Conservation (phyloP, 176 grass and related monocot species). For the Musa beccarii region DNA sequence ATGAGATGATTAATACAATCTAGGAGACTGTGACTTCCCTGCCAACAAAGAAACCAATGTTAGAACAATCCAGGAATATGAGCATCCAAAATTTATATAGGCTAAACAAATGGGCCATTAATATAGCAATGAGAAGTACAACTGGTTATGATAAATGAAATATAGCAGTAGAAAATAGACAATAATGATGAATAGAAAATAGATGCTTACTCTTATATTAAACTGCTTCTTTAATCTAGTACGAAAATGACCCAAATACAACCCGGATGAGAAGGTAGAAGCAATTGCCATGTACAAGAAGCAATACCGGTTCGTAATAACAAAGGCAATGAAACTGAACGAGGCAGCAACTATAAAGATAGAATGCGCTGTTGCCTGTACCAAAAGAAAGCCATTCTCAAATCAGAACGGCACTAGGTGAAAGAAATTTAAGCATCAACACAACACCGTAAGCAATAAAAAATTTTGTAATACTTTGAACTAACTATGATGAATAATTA, state of each 20-base stretch:
- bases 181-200: slow-evolving; percentile 11
- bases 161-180: neutral
- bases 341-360: slow-evolving; percentile 42
- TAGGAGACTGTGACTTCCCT: slow-evolving; percentile 74
- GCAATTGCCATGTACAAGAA: slow-evolving; percentile 68
- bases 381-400: neutral
- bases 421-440: neutral
- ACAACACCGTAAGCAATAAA: too few species aligned
- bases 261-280: slow-evolving; percentile 49
- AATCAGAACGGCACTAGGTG: neutral
- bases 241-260: slow-evolving; percentile 85
- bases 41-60: slow-evolving; percentile 17
- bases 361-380: slow-evolving; percentile 61
- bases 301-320: slow-evolving; percentile 47
- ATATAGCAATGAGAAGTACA: neutral
- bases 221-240: slow-evolving; percentile 80
- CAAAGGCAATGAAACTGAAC: slow-evolving; percentile 69
- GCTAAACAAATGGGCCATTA: neutral
- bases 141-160: neutral
- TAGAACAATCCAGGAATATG: neutral
- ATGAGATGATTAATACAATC: slow-evolving; percentile 90
- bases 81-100: neutral
- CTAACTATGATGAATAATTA: too few species aligned
- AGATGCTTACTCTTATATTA: slow-evolving; percentile 73
- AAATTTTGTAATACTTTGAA: too few species aligned